phyloP scores from a whole-genome alignment of 345 rosid genomes.

The Pistacia atlantica region DNA sequence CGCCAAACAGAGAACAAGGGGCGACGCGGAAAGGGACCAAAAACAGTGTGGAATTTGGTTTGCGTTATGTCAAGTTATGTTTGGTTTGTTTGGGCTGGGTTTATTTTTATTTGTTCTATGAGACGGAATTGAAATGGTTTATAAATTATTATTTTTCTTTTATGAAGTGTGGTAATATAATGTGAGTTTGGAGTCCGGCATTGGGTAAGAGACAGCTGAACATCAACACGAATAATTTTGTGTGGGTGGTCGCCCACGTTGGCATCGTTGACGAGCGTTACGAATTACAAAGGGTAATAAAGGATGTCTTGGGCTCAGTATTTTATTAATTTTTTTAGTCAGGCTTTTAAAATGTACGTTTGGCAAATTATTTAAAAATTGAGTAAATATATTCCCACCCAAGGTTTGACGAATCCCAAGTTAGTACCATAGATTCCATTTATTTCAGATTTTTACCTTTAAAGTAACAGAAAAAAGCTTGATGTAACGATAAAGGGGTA shows the following conservation, averaged over 20 bases:
- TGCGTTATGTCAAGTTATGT: background rate
- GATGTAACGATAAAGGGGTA: too few relatives aligned
- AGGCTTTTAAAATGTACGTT: too few relatives aligned
- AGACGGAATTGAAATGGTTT: constrained; percentile 38
- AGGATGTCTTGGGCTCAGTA: too few relatives aligned
- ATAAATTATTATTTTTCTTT: background rate
- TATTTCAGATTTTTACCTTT: too few relatives aligned
- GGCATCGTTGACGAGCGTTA: constrained; percentile 8
- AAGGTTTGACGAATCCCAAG: too few relatives aligned
- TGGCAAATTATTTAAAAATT: too few relatives aligned
- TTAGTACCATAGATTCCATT: too few relatives aligned
- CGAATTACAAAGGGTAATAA: background rate
- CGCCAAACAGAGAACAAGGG: constrained; percentile 35
- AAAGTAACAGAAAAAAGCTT: too few relatives aligned
- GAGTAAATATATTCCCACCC: too few relatives aligned
- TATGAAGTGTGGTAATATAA: constrained; percentile 4
- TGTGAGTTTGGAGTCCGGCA: constrained; percentile 37
- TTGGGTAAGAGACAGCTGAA: background rate
- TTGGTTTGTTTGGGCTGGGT: background rate
- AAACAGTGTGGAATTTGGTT: background rate
- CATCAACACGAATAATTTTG: background rate
- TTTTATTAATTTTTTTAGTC: too few relatives aligned
- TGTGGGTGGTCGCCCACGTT: constrained; percentile 2
- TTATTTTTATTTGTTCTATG: background rate
- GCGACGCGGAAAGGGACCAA: background rate